These are phyloP conservation scores for Onygena corvina DNA, from an alignment of 2,329 filamentous ascomycete species.

Conservation along the genomic window DNA sequence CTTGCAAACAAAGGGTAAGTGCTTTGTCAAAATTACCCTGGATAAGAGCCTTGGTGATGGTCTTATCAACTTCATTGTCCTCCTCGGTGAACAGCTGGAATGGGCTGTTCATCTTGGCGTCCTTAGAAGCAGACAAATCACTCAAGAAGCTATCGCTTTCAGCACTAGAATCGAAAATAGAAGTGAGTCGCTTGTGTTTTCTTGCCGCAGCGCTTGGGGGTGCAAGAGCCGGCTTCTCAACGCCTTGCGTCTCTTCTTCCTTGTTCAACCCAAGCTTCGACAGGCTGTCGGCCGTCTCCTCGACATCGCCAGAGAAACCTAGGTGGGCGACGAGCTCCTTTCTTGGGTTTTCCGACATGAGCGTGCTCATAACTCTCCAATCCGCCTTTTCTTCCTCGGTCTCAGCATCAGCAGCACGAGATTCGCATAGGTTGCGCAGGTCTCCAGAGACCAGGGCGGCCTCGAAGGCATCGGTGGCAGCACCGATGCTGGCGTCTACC, in stretches of 20 bases:
- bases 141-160: constrained; percentile 80
- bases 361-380: constrained; percentile 85
- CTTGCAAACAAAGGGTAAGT: constrained; percentile 74
- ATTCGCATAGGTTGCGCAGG: constrained; percentile 64
- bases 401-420: constrained; percentile 60
- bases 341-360: constrained; percentile 75
- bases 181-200: constrained; percentile 55
- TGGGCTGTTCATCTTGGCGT: constrained; percentile 82
- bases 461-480: constrained; percentile 77
- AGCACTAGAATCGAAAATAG: constrained; percentile 63
- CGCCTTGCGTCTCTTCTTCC: constrained; percentile 27
- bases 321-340: constrained; percentile 78
- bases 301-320: constrained; percentile 60
- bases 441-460: constrained; percentile 66
- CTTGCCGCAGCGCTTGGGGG: constrained; percentile 28
- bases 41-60: constrained; percentile 77
- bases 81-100: constrained; percentile 77
- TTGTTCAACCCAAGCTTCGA: constrained; percentile 33
- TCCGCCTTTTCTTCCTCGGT: constrained; percentile 89
- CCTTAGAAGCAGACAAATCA: constrained; percentile 74
- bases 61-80: constrained; percentile 74
- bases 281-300: constrained; percentile 36
- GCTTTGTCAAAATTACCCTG: constrained; percentile 84
- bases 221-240: constrained; percentile 26
- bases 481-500: constrained; percentile 72